These are phyloP conservation scores for Begonia fuchsioides DNA, from an alignment of 306 rosid species.

Conservation along the genomic window DNA sequence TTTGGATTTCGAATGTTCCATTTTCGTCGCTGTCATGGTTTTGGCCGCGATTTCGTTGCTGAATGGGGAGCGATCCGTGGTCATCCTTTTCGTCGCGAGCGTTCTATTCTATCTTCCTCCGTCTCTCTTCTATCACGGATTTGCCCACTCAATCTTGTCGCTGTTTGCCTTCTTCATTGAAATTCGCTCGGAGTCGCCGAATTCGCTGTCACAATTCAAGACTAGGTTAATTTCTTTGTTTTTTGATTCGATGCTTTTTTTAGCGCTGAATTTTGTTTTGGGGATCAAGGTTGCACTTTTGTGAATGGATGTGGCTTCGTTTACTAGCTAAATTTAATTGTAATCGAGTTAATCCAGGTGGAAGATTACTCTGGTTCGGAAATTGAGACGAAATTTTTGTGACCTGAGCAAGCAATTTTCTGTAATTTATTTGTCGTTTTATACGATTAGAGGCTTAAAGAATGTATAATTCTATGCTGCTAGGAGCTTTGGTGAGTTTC, in stretches of 20 bases:
- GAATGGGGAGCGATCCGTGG: constrained; percentile 70
- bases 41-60: constrained; percentile 14
- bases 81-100: constrained; percentile 38
- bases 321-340: not conserved
- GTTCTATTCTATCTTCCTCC: constrained; percentile 49
- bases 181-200: constrained; percentile 37
- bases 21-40: constrained; percentile 17
- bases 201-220: constrained; percentile 24
- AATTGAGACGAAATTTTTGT: not conserved
- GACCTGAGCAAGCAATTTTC: not conserved
- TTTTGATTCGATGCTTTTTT: not conserved
- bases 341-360: not conserved
- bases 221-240: constrained; percentile 36
- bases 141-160: constrained; percentile 61
- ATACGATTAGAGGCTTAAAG: not conserved
- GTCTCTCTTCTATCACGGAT: constrained; percentile 60
- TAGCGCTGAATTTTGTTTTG: not conserved
- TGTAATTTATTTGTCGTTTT: not conserved
- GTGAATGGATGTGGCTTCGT: not conserved
- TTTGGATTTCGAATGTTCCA: not conserved
- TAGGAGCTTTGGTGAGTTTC: not conserved
- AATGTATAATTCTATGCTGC: not conserved
- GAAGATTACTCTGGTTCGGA: not conserved
- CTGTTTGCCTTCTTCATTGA: constrained; percentile 56
- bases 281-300: too few species aligned